Conservation (phyloP, 176 grass and related monocot genomes). For the Tillandsia leiboldiana region DNA sequence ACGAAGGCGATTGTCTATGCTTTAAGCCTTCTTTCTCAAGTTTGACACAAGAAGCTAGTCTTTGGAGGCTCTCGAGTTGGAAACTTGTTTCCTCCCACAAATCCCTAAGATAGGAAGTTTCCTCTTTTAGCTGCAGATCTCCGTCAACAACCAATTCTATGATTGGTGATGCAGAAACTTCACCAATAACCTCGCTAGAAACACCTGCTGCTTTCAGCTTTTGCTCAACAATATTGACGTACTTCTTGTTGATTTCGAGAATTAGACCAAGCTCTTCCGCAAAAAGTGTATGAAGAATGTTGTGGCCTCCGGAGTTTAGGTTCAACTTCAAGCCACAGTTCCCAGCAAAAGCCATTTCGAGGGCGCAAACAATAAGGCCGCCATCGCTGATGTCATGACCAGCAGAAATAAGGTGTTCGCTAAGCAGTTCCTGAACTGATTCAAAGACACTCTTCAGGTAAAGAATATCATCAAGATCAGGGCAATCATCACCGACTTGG, state of each 20-base stretch:
- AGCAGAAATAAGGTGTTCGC: constrained; percentile 54
- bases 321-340: constrained; percentile 72
- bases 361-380: constrained; percentile 60
- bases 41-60: constrained; percentile 66
- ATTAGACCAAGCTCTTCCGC: constrained; percentile 79
- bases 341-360: constrained; percentile 95
- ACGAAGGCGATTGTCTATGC: constrained; percentile 40
- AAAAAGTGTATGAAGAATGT: constrained; percentile 58
- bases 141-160: constrained; percentile 55
- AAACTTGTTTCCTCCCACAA: constrained; percentile 93
- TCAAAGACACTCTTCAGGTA: constrained; percentile 71
- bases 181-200: constrained; percentile 50
- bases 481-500: constrained; percentile 82
- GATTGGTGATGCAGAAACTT: constrained; percentile 47
- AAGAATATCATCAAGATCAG: constrained; percentile 64
- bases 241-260: constrained; percentile 43
- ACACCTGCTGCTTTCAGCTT: constrained; percentile 57
- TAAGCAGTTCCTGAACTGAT: constrained; percentile 57
- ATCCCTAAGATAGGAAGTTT: constrained; percentile 60
- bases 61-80: constrained; percentile 68
- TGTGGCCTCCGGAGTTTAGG: constrained; percentile 38
- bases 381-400: constrained; percentile 93
- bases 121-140: constrained; percentile 51
- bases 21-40: constrained; percentile 88
- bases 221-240: constrained; percentile 36